Percentiles rank a stretch among this genome's conserved stretches.
These are phyloP conservation scores for Fusarium graminum DNA, from an alignment of 2,329 filamentous ascomycete species.

Conservation along the genomic window DNA sequence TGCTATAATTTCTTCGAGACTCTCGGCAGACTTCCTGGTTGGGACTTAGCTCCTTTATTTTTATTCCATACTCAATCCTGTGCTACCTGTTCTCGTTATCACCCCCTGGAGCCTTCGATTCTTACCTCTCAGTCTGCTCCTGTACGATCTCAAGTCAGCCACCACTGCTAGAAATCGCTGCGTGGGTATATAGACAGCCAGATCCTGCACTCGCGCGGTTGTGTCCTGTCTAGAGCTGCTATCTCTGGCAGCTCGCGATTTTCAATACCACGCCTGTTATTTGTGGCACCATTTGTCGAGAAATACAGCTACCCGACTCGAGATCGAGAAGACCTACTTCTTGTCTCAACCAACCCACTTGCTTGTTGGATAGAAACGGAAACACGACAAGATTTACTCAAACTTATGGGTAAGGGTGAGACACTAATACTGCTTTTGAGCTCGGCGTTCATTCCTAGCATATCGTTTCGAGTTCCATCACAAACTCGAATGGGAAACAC, in stretches of 20 bases:
- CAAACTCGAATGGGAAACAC: slow-evolving; percentile 1
- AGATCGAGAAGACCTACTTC: slow-evolving; percentile 27
- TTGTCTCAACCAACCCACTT: slow-evolving; percentile 27
- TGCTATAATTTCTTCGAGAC: slow-evolving; percentile 44
- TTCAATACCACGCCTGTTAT: slow-evolving; percentile 35
- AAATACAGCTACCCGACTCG: slow-evolving; percentile 36
- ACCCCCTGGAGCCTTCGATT: slow-evolving; percentile 43
- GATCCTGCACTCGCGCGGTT: slow-evolving; percentile 53
- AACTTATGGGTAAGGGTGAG: slow-evolving; percentile 38
- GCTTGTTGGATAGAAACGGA: slow-evolving; percentile 15
- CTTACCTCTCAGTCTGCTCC: slow-evolving; percentile 42
- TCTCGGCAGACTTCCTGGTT: slow-evolving; percentile 45
- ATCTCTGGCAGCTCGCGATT: slow-evolving; percentile 42
- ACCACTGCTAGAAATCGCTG: slow-evolving; percentile 47
- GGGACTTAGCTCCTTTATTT: slow-evolving; percentile 36
- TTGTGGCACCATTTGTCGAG: slow-evolving; percentile 46
- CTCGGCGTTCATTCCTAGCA: slow-evolving; percentile 15
- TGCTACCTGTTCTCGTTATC: slow-evolving; percentile 45
- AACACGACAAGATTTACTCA: slow-evolving; percentile 7
- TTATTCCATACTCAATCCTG: slow-evolving; percentile 39
- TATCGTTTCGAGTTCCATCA: slow-evolving; percentile 5
- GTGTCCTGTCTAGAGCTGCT: slow-evolving; percentile 46
- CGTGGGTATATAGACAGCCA: slow-evolving; percentile 57
- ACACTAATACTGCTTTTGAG: slow-evolving; percentile 32
- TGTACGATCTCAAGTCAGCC: slow-evolving; percentile 50